These are phyloP conservation scores for Dipodascus albidus DNA, from an alignment of 805 yeast species.

Conservation along the genomic window DNA sequence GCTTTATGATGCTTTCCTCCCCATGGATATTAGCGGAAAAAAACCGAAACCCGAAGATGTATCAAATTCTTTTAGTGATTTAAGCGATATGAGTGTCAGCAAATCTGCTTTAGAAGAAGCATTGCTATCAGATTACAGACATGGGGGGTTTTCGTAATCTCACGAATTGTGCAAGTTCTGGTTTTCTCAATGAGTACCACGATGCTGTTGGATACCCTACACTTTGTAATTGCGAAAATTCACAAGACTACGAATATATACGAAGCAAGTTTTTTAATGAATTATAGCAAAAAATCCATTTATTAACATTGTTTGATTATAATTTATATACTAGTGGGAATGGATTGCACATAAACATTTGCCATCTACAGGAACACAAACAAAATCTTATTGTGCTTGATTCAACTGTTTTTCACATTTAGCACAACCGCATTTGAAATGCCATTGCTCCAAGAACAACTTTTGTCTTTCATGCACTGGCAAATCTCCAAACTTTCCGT, in stretches of 20 bases:
- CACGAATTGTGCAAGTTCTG: no score
- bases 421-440: conserved; percentile 43
- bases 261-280: no score
- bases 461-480: conserved; percentile 30
- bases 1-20: conserved; percentile 9
- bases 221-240: no score
- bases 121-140: conserved; percentile 12
- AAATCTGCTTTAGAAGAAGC: conserved; percentile 27
- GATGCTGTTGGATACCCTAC: no score
- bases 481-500: conserved; percentile 41
- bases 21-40: conserved; percentile 4
- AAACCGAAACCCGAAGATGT: background rate
- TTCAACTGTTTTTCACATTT: conserved; percentile 27
- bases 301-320: background rate
- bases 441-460: conserved; percentile 42
- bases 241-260: no score
- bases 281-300: no score
- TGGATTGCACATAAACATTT: no score
- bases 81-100: conserved; percentile 20
- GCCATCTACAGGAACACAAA: no score
- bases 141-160: background rate
- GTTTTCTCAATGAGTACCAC: background rate
- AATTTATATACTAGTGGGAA: background rate
- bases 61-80: conserved; percentile 7
- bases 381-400: no score